Evolutionary conservation across 306 rosid species (phyloP), one percentile per base, ranked within the genome.

Genomic region (Malus fusca): DNA sequence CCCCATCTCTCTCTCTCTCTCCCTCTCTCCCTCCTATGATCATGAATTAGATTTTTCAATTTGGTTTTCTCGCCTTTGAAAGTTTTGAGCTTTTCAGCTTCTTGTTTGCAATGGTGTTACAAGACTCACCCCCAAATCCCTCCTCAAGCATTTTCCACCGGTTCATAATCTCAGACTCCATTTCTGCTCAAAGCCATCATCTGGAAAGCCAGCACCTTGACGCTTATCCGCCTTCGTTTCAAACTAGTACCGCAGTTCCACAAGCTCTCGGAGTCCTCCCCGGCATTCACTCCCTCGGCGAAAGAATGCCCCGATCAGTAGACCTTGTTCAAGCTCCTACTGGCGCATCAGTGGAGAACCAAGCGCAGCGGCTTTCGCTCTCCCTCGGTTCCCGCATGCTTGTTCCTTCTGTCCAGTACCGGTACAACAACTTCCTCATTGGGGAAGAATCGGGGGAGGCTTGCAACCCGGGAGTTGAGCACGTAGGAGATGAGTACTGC

Each of bases 331-430:
- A 83, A 82, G 82, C 83, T 75, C 82, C 87, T 40, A 93, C 90
- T n/a, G 91, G 88, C 55, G 74, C 91, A 22, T 83, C 80, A 68
- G 80, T 62, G 31, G 86, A 79, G 58, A 85, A 74, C 69, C 91
- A 83, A 42, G 72, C 82, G 14, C 94, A 83, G 48, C 84, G 91
- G n/a, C 86, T 90, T 17, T 90, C 97, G 3, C 89, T 92, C n/a
- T 92, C 97, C 72, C 87, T 92, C 74, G 86, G 91, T 59, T 87
- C 97, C 75, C 90, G 87, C 71, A 76, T 90, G 87, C 82, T 90
- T 75, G 85, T 88, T 59, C 84, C 89, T 73, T 77, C 84, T 66
- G 85, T 73, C 17, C 89, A 79, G 43, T 79, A 86, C 75, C 79
- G 84, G 76, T 82, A 84, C 48, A 84, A 56, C 75, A 82, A 84